phyloP scores from a whole-genome alignment of 2,329 filamentous ascomycete species.

The Clarireedia hainanense region DNA sequence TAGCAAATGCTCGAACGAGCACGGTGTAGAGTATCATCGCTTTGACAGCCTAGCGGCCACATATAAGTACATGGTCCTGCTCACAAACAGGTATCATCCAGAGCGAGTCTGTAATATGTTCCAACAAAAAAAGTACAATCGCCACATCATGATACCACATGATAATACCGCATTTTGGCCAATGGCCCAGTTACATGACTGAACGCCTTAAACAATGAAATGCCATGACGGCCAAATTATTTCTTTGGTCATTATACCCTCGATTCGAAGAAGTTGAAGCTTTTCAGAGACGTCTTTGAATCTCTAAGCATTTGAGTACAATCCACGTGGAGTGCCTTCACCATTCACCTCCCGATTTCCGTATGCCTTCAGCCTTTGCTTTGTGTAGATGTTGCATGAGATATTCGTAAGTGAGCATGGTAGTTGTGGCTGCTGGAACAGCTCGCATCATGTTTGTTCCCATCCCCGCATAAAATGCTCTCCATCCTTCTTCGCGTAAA shows the following conservation, averaged over 20 bases:
- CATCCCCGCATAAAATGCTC: conserved; percentile 93
- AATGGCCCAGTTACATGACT: conserved; percentile 8
- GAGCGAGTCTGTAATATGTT: conserved; percentile 11
- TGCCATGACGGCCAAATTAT: not conserved
- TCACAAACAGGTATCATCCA: conserved; percentile 10
- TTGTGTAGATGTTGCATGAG: conserved; percentile 32
- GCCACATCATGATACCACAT: conserved; percentile 7
- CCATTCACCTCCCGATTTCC: conserved; percentile 16
- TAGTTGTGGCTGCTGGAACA: conserved; percentile 90
- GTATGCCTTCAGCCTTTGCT: conserved; percentile 22
- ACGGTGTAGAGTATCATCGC: not conserved
- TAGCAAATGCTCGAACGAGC: not conserved
- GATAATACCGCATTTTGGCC: not conserved
- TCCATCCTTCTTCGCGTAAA: conserved; percentile 84
- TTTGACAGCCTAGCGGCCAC: conserved; percentile 8
- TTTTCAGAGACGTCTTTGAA: not conserved
- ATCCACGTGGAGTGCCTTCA: conserved; percentile 1
- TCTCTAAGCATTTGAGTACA: not conserved
- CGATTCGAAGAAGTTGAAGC: not conserved
- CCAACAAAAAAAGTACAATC: not conserved
- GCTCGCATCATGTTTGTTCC: conserved; percentile 97
- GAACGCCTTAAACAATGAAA: conserved; percentile 16
- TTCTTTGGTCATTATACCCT: not conserved
- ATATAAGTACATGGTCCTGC: conserved; percentile 13
- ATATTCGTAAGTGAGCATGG: conserved; percentile 94